These are phyloP conservation scores for Helicosporidium sp. DNA, from an alignment of 139 green algal species.

Conservation along the genomic window DNA sequence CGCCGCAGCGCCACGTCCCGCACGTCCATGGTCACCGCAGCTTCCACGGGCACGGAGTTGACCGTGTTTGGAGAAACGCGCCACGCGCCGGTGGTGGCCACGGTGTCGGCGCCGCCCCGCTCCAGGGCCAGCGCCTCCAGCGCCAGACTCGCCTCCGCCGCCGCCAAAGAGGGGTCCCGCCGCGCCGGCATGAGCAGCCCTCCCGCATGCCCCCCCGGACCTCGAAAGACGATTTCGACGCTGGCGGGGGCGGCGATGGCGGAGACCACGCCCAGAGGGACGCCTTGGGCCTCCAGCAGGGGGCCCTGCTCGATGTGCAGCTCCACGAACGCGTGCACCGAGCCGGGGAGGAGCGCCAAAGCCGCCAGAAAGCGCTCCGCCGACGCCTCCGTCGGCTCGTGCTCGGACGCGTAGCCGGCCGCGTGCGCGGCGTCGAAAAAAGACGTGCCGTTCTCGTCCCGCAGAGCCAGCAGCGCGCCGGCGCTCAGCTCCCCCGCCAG, in stretches of 20 bases:
- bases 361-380: background rate
- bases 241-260: conserved; percentile 80
- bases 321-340: conserved; percentile 91
- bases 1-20: conserved; percentile 50
- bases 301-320: conserved; percentile 89
- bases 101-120: conserved; percentile 41
- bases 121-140: conserved; percentile 27
- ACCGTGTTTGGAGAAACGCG: conserved; percentile 62
- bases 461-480: conserved; percentile 23
- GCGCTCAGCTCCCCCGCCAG: conserved; percentile 41
- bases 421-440: conserved; percentile 54
- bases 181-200: conserved; percentile 14
- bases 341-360: too few species aligned
- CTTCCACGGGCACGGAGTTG: conserved; percentile 69
- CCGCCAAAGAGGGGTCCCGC: conserved; percentile 72
- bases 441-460: conserved; percentile 52
- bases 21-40: conserved; percentile 28
- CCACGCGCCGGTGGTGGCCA: conserved; percentile 61
- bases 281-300: conserved; percentile 45
- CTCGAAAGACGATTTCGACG: conserved; percentile 46
- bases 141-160: conserved; percentile 66
- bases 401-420: conserved; percentile 18
- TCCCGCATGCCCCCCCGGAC: conserved; percentile 22
- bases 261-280: conserved; percentile 73
- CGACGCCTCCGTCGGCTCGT: conserved; percentile 2